phyloP scores from a whole-genome alignment of 2,329 filamentous ascomycete genomes.

The Colletotrichum sp. region DNA sequence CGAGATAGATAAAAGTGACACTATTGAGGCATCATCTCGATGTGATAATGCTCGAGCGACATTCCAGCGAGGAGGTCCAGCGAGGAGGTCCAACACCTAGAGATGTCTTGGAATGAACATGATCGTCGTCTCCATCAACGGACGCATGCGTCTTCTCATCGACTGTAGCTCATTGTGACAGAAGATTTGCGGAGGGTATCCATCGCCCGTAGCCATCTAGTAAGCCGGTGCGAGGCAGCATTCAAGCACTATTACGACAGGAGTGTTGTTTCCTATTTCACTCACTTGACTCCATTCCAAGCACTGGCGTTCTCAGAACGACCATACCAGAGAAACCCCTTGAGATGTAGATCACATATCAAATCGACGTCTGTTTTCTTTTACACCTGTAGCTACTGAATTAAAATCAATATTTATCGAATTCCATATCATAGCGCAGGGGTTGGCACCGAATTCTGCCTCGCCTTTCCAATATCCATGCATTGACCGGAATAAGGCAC shows the following conservation, averaged over 20 bases:
- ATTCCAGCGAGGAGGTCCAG: background rate
- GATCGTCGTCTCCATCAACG: background rate
- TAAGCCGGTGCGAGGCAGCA: background rate
- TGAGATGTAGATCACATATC: background rate
- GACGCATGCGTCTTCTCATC: background rate
- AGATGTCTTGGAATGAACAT: background rate
- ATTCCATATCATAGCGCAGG: background rate
- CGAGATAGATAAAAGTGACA: background rate
- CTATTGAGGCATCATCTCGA: background rate
- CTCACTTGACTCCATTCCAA: background rate
- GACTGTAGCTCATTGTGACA: background rate
- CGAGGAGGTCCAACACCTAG: background rate
- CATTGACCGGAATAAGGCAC: background rate
- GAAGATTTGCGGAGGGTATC: background rate
- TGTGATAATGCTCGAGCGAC: background rate
- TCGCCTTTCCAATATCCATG: background rate
- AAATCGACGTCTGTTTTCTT: background rate
- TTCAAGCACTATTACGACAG: background rate
- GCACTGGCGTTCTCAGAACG: background rate
- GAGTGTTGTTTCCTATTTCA: background rate
- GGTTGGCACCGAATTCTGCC: background rate
- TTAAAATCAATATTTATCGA: background rate
- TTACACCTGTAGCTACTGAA: background rate
- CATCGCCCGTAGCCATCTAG: background rate
- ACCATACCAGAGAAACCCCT: background rate